Evolutionary conservation across 306 rosid species (phyloP).

Genomic region (Lathyrus sativus): DNA sequence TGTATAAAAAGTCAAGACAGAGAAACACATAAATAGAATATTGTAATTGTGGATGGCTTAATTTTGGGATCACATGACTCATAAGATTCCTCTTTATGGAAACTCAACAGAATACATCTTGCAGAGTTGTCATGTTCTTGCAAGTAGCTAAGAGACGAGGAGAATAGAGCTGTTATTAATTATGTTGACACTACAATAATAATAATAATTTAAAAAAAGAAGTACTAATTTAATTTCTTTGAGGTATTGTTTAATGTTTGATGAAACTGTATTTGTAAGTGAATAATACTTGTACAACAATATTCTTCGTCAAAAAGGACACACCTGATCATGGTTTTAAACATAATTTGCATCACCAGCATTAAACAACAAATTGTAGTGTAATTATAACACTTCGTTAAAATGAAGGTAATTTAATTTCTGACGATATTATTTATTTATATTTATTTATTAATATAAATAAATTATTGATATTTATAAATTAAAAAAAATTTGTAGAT

Average conservation of each 20-base stretch:
- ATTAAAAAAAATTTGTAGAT: no score
- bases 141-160: constrained; percentile 29
- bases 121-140: constrained; percentile 43
- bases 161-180: constrained; percentile 15
- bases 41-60: constrained; percentile 37
- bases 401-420: no score
- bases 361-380: no score
- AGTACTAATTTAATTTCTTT: not conserved
- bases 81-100: constrained; percentile 45
- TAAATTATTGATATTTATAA: no score
- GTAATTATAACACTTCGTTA: no score
- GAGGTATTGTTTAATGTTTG: not conserved
- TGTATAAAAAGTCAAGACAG: constrained; percentile 41
- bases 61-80: constrained; percentile 34
- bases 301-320: constrained; percentile 18
- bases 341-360: no score
- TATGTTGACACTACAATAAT: constrained; percentile 1
- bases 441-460: no score
- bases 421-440: no score
- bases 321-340: constrained; percentile 10
- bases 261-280: not conserved
- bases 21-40: constrained; percentile 23
- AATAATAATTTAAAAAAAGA: not conserved
- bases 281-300: constrained; percentile 25
- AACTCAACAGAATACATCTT: constrained; percentile 38